Base-by-base conservation (phyloP, 2,329 filamentous ascomycete genomes). In the Plectosphaerella plurivora region DNA sequence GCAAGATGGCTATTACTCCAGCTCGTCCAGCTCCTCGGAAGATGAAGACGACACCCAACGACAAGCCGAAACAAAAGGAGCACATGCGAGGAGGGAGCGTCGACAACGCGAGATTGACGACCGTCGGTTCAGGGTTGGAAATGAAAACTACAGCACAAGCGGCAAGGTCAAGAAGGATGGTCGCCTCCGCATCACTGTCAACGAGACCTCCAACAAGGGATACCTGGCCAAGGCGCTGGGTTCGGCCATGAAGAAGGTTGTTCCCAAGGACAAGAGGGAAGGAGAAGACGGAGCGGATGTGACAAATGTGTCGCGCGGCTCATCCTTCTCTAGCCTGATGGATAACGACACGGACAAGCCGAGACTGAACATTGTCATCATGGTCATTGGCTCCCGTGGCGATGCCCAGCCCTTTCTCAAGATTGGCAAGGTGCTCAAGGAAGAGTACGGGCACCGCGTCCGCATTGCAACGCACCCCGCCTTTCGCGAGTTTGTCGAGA, bases 371-470 rank as follows among this genome's bases (percentile, higher is more conserved):
- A 87, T 94, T 50, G 88, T 91, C 25, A 86, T 93, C 60, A 91
- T 91, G 81, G 87, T 93, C 7, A 91, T 93, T 59, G 89, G 89
- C 3, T 89, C 84, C 3, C 77, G 89, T 47, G 89, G 89, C 36
- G 89, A 94, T 62, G 86, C 88, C 3, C 89, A 94, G 63, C 89
- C 89, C 0, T 94, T 94, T 55, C 68, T 94, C 18, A 84, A 84
- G 58, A 79, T 94, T 47, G 88, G 86, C 18, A 86, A 88, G 67
- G 78, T 88, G 1, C 69, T 94, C 44, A 84, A 87, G 61, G 79
- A 89, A 50, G 72, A 84, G 45, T 84, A 88, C 57, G 86, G 86
- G 1, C 89, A 93, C 63, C 79, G 87, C 8, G 88, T 93, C 3
- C 79, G 89, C 15, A 85, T 93, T 48, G 89, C 89, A 1, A 92